Base-by-base conservation (phyloP, 495 filamentous ascomycete genomes). In the Glarea lozoyensis region DNA sequence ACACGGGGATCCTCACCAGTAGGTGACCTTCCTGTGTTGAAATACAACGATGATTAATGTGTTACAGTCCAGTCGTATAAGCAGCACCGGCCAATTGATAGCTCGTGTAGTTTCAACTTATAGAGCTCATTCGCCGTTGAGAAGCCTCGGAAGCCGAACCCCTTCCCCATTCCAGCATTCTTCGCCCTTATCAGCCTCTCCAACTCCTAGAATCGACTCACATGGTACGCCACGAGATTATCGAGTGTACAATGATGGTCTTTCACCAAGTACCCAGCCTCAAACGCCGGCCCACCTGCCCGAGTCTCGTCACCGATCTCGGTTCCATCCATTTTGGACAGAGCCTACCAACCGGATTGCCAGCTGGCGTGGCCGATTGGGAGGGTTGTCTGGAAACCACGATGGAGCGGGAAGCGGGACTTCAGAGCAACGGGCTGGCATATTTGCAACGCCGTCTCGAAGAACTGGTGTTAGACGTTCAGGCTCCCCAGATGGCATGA, bases 251-350 rank as follows among this genome's bases (percentile, higher is more conserved):
- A 62, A 75, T 48, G 75, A 79, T 46, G 52, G 50, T 24, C 44
- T 73, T 34, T 63, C 73, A 7, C 60, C 70, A 18, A 59, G 58
- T 2, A 60, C 59, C 2, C 75, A 79, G 48, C 75, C 75, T 13
- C 71, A 72, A 43, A 79, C 75, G 7, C 73, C 75, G 6, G 60
- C 61, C 23, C 64, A 73, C 39, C 57, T 79, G 10, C 69, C 71
- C 2, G 70, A 72, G 53, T 55, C 68, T 18, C 62, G 67, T 10
- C 70, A 70, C 38, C 67, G 58, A 36, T 70, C 68, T 34, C 66
- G 63, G 17, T 53, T 69, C 37, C 54, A 58, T 11, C 63, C 67
- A 12, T 56, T 62, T 9, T 71, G 64, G 50, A 75, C 72, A 12
- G 68, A 61, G 3, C 68, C 71, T 13, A 25, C 18, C 18, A 36